Conservation (phyloP, 805 yeast species). For the Monosporozyma servazzii region DNA sequence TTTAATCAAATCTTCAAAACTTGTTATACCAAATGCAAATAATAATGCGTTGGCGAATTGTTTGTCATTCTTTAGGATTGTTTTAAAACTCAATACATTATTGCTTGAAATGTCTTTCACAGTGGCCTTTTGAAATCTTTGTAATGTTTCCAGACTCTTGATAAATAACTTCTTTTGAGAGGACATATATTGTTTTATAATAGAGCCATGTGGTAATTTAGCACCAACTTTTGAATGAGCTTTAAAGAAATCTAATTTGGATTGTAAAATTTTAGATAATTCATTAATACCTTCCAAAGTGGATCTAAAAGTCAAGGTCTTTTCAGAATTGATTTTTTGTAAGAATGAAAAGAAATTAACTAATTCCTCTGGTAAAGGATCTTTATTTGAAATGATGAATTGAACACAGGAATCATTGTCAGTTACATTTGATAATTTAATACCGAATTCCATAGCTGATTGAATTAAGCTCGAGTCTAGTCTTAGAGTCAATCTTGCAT, state of each 20-base stretch:
- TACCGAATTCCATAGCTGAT: conserved; percentile 31
- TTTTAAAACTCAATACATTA: conserved; percentile 41
- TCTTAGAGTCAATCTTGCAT: conserved; percentile 50
- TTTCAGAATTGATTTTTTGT: conserved; percentile 43
- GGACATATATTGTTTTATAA: conserved; percentile 38
- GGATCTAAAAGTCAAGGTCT: conserved; percentile 41
- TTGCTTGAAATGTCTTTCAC: conserved; percentile 32
- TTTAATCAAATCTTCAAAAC: conserved; percentile 42
- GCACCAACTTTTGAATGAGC: conserved; percentile 20
- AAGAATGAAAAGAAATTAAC: conserved; percentile 47
- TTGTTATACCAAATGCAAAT: conserved; percentile 46
- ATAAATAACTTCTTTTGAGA: conserved; percentile 43
- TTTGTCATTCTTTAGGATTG: conserved; percentile 46
- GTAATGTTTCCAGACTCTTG: conserved; percentile 33
- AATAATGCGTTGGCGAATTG: conserved; percentile 45
- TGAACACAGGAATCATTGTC: conserved; percentile 30
- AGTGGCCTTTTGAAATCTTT: conserved; percentile 26
- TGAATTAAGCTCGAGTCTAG: conserved; percentile 30
- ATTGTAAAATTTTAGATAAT: conserved; percentile 40
- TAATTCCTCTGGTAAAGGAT: conserved; percentile 37
- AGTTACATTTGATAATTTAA: conserved; percentile 34
- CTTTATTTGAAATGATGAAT: conserved; percentile 30
- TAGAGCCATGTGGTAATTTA: conserved; percentile 16
- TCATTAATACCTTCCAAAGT: conserved; percentile 52
- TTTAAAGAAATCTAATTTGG: conserved; percentile 39